These are phyloP conservation scores for Yamadazyma ubonensis DNA, from an alignment of 805 yeast species.

Conservation along the genomic window DNA sequence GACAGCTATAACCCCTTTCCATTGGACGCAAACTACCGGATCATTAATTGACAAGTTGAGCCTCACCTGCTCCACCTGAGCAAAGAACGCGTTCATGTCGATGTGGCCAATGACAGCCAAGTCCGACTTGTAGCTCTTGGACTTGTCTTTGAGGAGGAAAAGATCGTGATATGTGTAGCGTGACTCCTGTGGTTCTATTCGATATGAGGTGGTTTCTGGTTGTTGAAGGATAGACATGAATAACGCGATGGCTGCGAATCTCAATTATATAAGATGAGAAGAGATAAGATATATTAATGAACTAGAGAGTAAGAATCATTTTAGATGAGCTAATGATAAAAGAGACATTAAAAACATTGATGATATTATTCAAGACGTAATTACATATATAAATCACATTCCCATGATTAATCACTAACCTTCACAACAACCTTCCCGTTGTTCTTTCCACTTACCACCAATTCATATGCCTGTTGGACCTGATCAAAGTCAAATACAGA, in stretches of 20 bases:
- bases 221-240: conserved; percentile 12
- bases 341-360: too few species aligned
- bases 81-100: conserved; percentile 93
- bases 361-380: too few species aligned
- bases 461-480: conserved; percentile 49
- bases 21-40: conserved; percentile 93
- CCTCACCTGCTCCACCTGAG: conserved; percentile 86
- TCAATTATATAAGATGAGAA: not conserved
- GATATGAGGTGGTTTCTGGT: conserved; percentile 5
- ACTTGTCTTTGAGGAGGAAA: conserved; percentile 44
- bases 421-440: conserved; percentile 66
- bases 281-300: not conserved
- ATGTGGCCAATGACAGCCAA: conserved; percentile 79
- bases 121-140: conserved; percentile 58
- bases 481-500: conserved; percentile 51
- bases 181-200: conserved; percentile 25
- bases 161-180: conserved; percentile 51
- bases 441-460: conserved; percentile 46
- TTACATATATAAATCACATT: too few species aligned
- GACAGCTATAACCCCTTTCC: conserved; percentile 89
- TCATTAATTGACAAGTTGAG: conserved; percentile 61
- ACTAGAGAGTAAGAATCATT: too few species aligned
- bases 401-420: not conserved
- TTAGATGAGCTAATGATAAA: too few species aligned
- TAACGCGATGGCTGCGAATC: conserved; percentile 7